A percentile compares a stretch with the other conserved stretches of the same genome.
Evolutionary conservation across 805 yeast species (phyloP).

Genomic region (Naumovozyma baii): DNA sequence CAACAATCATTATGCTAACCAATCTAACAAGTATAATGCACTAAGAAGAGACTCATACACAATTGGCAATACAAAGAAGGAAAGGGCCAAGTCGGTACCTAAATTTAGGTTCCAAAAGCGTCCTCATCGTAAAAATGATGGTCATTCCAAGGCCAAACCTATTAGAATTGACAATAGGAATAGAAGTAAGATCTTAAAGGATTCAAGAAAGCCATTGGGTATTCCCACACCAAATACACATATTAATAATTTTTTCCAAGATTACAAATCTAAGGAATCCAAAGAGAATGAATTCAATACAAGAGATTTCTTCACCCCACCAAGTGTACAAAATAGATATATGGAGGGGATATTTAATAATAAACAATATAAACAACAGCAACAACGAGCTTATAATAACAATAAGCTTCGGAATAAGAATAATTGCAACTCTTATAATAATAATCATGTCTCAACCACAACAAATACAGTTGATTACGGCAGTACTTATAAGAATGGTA

Average conservation of each 20-base stretch:
- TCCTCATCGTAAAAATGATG: constrained; percentile 13
- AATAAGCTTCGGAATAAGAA: constrained; percentile 8
- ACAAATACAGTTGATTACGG: background rate
- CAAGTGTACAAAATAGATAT: constrained; percentile 58
- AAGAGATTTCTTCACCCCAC: constrained; percentile 71
- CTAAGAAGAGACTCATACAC: background rate
- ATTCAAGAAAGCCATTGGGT: constrained; percentile 50
- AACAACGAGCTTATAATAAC: constrained; percentile 9
- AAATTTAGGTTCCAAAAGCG: constrained; percentile 24
- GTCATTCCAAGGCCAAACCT: constrained; percentile 15
- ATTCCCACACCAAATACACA: constrained; percentile 50
- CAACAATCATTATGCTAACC: background rate
- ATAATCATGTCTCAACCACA: constrained; percentile 1
- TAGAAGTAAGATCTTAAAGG: constrained; percentile 21
- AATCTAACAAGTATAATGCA: background rate
- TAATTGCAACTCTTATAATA: constrained; percentile 1
- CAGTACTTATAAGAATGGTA: constrained; percentile 7
- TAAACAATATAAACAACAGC: constrained; percentile 22
- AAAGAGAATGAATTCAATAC: constrained; percentile 38
- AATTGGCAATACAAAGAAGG: constrained; percentile 2
- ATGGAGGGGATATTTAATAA: constrained; percentile 52
- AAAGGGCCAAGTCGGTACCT: constrained; percentile 25
- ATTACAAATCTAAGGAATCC: constrained; percentile 22
- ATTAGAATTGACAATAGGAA: constrained; percentile 20
- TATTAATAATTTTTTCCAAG: constrained; percentile 33